A percentile compares a stretch with the other conserved stretches of the same genome.
Evolutionary conservation across 768 basidiomycete genomes (phyloP).

Genomic region (Hygrocybe punicea): DNA sequence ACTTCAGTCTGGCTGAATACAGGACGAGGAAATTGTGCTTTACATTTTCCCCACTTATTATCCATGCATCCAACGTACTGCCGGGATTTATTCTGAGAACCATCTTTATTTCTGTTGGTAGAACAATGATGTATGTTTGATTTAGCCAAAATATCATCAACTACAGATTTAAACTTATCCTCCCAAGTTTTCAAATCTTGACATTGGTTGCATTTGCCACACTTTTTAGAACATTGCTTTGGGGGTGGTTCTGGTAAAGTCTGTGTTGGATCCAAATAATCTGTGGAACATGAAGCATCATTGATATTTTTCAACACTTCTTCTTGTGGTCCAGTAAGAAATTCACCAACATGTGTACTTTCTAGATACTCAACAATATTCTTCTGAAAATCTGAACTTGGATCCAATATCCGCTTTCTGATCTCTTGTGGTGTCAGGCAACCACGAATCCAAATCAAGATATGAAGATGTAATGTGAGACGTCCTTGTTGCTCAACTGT

Average conservation of each 20-base stretch:
- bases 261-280: slow-evolving; percentile 21
- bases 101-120: slow-evolving; percentile 14
- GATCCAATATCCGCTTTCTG: slow-evolving; percentile 21
- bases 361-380: slow-evolving; percentile 25
- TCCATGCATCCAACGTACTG: slow-evolving; percentile 19
- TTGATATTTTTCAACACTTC: slow-evolving; percentile 17
- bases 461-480: slow-evolving; percentile 37
- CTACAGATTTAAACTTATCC: slow-evolving; percentile 12
- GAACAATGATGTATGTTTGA: slow-evolving; percentile 32
- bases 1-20: slow-evolving; percentile 19
- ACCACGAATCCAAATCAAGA: slow-evolving; percentile 37
- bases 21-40: slow-evolving; percentile 32
- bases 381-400: slow-evolving; percentile 18
- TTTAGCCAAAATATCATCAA: slow-evolving; percentile 25
- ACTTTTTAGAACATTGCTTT: slow-evolving; percentile 8
- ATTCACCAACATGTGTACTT: slow-evolving; percentile 25
- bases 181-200: slow-evolving; percentile 15
- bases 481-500: slow-evolving; percentile 37
- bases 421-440: slow-evolving; percentile 33
- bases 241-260: slow-evolving; percentile 22
- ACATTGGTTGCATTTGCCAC: slow-evolving; percentile 9
- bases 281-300: neutral
- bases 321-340: slow-evolving; percentile 24
- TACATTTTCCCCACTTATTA: slow-evolving; percentile 30
- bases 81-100: slow-evolving; percentile 10